Base-by-base conservation (phyloP, 495 filamentous ascomycete genomes). In the Clavariopsis aquatica region DNA sequence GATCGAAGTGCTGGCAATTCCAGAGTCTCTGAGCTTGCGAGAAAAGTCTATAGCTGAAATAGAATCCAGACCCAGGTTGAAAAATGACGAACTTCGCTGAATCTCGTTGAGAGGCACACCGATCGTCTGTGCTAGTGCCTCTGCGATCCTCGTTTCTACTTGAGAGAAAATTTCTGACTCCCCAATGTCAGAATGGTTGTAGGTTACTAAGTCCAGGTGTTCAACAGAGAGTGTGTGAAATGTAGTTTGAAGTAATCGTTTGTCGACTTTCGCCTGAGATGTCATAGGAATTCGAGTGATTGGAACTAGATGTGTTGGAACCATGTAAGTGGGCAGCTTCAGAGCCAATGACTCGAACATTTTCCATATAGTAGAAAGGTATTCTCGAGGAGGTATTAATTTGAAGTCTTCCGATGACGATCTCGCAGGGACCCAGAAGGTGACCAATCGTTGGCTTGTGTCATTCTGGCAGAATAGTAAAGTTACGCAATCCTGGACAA, bases 41-140 rank as follows among this genome's bases (percentile, higher is more conserved):
- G 87, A 82, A 38, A 92, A 72, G 13, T 81, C 74, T 51, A 95
- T 93, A 0, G 88, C 89, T 27, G 86, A 87, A n/a, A 95, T 85
- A 0, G 90, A 93, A 72, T 95, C 90, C 22, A 95, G 73, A 0
- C 91, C 91, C 6, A 93, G 76, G 23, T 77, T 81, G 52, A 90
- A 82, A 47, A 87, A 84, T 0, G 81, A 85, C 0, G 75, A 83
- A 28, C 80, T 73, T 23, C 77, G 76, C 10, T 64, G 49, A 52
- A 93, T 76, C 0, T 74, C 73, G 3, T 66, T 49, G 1, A 75
- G 49, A 1, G 84, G 70, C 0, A 82, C 72, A 13, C 77, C 71
- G 19, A 83, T 75, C 38, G 88, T 74, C 46, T 80, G 53, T 1
- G 75, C 74, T 43, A 93, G 78, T 5, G 79, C 72, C 2, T 71